Evolutionary conservation across 2,329 filamentous ascomycete species (phyloP).

Genomic region (Nakataea oryzae): DNA sequence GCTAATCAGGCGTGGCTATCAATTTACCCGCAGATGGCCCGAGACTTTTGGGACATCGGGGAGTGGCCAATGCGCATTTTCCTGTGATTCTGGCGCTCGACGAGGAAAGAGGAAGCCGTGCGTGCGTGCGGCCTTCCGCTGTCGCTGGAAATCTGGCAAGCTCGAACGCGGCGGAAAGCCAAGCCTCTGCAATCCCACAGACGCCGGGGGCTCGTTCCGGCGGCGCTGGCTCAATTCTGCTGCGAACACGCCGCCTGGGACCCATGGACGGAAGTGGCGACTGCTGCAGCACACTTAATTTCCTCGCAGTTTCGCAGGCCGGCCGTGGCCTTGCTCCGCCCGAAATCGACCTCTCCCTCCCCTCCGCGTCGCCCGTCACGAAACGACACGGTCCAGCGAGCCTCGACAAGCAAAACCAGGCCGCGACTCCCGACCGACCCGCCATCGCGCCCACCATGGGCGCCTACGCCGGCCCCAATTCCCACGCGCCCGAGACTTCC

Average conservation of each 20-base stretch:
- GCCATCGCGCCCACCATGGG: constrained; percentile 1
- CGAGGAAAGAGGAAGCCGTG: not conserved
- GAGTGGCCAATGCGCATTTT: not conserved
- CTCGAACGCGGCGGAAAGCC: not conserved
- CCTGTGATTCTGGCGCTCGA: not conserved
- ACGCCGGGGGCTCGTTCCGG: not conserved
- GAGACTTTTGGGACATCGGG: not conserved
- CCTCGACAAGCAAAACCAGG: not conserved
- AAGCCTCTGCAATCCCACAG: not conserved
- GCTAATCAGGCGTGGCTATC: not conserved
- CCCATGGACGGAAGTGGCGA: not conserved
- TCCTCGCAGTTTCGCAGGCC: not conserved
- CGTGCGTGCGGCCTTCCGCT: not conserved
- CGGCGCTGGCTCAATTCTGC: not conserved
- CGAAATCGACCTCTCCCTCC: not conserved
- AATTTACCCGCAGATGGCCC: not conserved
- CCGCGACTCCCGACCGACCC: not conserved
- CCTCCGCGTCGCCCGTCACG: not conserved
- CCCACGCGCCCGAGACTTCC: constrained; percentile 16
- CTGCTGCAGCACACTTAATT: not conserved
- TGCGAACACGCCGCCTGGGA: not conserved
- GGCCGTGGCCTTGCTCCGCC: not conserved
- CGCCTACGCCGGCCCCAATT: constrained; percentile 15
- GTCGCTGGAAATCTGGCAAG: not conserved
- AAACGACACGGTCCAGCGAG: not conserved